These are phyloP conservation scores for Dactylorhiza incarnata DNA, from an alignment of 106 monocot species.

Conservation along the genomic window DNA sequence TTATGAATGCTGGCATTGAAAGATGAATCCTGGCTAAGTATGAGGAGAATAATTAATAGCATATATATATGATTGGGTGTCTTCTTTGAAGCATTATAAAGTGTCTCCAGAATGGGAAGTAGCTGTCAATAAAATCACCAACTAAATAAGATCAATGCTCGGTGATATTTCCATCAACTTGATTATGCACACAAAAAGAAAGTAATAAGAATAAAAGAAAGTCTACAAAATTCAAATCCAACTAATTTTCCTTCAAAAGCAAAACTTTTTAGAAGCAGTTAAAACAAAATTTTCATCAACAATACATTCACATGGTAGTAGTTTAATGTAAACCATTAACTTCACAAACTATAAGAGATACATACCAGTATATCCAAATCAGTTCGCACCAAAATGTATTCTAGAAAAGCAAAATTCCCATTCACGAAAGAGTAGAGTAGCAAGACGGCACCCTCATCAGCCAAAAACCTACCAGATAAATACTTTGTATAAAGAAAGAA, in stretches of 20 bases:
- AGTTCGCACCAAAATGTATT: conserved; percentile 95
- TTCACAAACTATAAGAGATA: conserved; percentile 2
- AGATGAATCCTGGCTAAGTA: conserved; percentile 98
- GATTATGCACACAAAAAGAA: neutral
- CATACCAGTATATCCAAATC: conserved; percentile 96
- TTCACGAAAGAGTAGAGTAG: conserved; percentile 87
- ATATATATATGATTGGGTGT: conserved; percentile 97
- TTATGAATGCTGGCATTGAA: conserved; percentile 98
- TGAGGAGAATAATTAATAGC: conserved; percentile 87
- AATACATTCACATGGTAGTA: neutral
- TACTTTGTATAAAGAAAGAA: neutral
- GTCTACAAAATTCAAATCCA: neutral
- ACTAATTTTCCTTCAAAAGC: neutral
- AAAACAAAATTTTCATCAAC: neutral
- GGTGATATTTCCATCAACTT: neutral
- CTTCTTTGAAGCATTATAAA: conserved; percentile 85
- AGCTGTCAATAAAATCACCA: conserved; percentile 40
- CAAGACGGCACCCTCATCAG: conserved; percentile 67
- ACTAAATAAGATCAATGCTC: conserved; percentile 2
- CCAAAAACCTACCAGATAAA: conserved; percentile 49
- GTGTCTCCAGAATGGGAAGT: conserved; percentile 90
- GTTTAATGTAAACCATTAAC: neutral
- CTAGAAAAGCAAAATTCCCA: conserved; percentile 89
- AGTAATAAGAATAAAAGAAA: neutral
- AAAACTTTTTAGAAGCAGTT: no score